Evolutionary conservation across 2,329 filamentous ascomycete species (phyloP), one percentile per base, ranked within the genome.

Genomic region (Penicillium sp.): DNA sequence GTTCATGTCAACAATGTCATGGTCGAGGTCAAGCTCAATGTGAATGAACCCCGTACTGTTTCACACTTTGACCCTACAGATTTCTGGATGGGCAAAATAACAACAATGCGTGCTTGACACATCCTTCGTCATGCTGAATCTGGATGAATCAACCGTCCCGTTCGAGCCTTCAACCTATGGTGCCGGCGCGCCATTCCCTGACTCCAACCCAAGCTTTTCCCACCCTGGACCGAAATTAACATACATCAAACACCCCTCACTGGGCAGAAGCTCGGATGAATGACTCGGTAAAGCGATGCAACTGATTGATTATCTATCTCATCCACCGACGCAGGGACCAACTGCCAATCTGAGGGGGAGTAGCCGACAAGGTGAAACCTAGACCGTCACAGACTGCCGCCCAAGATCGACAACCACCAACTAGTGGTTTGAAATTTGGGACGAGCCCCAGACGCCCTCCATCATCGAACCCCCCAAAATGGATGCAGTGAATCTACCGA

Each of bases 301-400:
- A 53, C 26, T 38, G 51, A 61, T 45, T 45, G 49, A 57, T 58
- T 53, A 56, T 60, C 56, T 57, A 55, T 53, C 44, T 42, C 51
- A 45, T 54, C 51, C 37, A 38, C 24, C 50, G 15, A 30, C 8
- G 62, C 51, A 61, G 53, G 59, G 60, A 56, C 59, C 58, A 58
- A 53, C 50, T 59, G 54, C 58, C 42, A 62, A 54, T 54, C 35
- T 33, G 44, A 59, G 53, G 40, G 40, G 40, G 13, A 8, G 49
- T 38, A 28, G 24, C 47, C 58, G 53, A 42, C 24, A 54, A 22
- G 44, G 60, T 75, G 73, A 75, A 75, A 75, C 73, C 58, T 55
- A 45, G 60, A 56, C 35, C 65, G 73, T 75, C 71, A 58, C 70
- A 73, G 65, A 66, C 62, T 70, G 62, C 67, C 65, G 65, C 68